Evolutionary conservation across 1,284 basidiomycete genomes (phyloP).

Genomic region (Boletus semigastroideus): DNA sequence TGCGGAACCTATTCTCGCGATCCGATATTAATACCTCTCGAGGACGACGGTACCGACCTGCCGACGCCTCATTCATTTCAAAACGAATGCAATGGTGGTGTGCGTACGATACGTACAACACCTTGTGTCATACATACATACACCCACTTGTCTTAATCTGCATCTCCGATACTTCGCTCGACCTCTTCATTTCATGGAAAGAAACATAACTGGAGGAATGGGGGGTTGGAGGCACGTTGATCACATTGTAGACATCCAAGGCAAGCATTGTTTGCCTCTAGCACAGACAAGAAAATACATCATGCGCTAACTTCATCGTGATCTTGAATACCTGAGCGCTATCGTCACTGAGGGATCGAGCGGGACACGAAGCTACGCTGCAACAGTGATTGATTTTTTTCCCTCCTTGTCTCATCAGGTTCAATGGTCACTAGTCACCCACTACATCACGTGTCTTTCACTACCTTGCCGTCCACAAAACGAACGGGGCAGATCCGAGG

Average conservation of each 20-base stretch:
- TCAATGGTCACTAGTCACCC: no score
- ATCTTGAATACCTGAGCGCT: no score
- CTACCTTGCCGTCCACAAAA: no score
- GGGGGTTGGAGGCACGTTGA: background rate
- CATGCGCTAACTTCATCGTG: no score
- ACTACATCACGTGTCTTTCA: no score
- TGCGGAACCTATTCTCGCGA: conserved; percentile 85
- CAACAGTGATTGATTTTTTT: no score
- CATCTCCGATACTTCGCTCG: background rate
- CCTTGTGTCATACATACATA: background rate
- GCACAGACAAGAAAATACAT: no score
- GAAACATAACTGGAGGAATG: conserved; percentile 3
- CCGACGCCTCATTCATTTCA: background rate
- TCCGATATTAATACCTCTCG: conserved; percentile 55
- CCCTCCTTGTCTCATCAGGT: no score
- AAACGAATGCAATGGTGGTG: background rate
- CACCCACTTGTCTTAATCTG: background rate
- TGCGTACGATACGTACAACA: background rate
- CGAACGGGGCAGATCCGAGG: no score
- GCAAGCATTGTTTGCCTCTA: background rate
- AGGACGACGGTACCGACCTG: background rate
- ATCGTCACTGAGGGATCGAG: no score
- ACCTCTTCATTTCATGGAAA: background rate
- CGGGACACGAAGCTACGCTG: no score
- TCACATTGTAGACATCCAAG: background rate